Percentiles rank a stretch among this genome's conserved stretches.
phyloP scores from a whole-genome alignment of 352 stramenopile species.

The Globisporangium okanoganense region DNA sequence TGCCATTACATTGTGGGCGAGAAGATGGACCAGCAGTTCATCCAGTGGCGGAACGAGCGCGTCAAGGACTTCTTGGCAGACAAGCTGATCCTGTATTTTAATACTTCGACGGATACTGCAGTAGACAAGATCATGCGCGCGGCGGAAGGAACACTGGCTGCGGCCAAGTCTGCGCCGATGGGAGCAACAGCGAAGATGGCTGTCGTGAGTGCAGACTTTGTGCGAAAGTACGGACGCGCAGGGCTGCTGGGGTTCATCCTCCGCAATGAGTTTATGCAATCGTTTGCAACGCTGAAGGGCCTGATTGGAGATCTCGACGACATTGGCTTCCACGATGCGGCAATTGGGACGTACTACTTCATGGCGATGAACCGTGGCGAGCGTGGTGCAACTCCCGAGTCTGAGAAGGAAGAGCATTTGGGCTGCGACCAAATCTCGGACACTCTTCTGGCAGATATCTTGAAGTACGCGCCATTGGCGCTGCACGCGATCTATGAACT shows the following conservation, averaged over 20 bases:
- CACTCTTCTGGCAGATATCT: conserved; percentile 59
- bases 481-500: conserved; percentile 84
- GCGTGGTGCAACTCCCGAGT: conserved; percentile 62
- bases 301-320: conserved; percentile 77
- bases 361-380: conserved; percentile 87
- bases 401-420: conserved; percentile 54
- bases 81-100: conserved; percentile 73
- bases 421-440: conserved; percentile 61
- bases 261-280: conserved; percentile 88
- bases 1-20: conserved; percentile 68
- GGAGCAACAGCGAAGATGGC: conserved; percentile 79
- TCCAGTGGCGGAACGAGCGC: conserved; percentile 75
- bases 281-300: conserved; percentile 78
- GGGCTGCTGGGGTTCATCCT: conserved; percentile 81
- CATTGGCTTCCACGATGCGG: conserved; percentile 81
- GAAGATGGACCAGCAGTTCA: conserved; percentile 74
- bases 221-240: conserved; percentile 78
- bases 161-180: conserved; percentile 76
- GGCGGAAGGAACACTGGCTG: conserved; percentile 69
- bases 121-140: conserved; percentile 84
- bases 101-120: conserved; percentile 70
- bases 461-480: conserved; percentile 74
- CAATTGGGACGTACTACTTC: conserved; percentile 85
- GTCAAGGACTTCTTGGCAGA: conserved; percentile 73
- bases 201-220: conserved; percentile 81